These are phyloP conservation scores for Chaetomiaceae sp. DNA, from an alignment of 2,329 filamentous ascomycete species.

Conservation along the genomic window DNA sequence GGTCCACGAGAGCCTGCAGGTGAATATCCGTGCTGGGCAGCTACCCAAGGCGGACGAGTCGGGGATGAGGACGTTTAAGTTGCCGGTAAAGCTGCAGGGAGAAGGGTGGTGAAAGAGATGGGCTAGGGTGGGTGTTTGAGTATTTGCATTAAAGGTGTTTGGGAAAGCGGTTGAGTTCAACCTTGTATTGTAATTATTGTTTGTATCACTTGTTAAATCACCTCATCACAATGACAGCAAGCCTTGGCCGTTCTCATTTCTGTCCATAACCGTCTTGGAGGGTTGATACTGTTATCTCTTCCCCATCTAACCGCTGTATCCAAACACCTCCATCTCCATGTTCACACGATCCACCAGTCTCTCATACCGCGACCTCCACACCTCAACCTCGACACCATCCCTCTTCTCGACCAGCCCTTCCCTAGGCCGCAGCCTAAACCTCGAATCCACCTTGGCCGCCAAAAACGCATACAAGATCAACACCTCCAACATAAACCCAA, in stretches of 20 bases:
- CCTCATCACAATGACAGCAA: too few relatives aligned
- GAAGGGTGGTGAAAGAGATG: neutral
- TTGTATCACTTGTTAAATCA: too few relatives aligned
- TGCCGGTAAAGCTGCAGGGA: conserved; percentile 32
- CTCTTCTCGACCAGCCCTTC: neutral
- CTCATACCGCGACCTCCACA: neutral
- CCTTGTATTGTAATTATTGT: too few relatives aligned
- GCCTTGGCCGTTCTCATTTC: too few relatives aligned
- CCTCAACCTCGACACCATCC: neutral
- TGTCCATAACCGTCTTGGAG: too few relatives aligned
- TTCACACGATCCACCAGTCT: neutral
- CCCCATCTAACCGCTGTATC: neutral
- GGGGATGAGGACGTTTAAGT: conserved; percentile 33
- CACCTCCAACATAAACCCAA: conserved; percentile 58
- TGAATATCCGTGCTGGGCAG: conserved; percentile 47
- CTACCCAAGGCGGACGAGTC: conserved; percentile 34
- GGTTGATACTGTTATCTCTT: neutral
- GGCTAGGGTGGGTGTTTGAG: too few relatives aligned
- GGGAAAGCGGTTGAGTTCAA: too few relatives aligned
- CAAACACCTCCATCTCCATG: conserved; percentile 10
- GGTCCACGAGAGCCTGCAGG: conserved; percentile 47
- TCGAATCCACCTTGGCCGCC: conserved; percentile 24
- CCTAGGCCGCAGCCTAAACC: conserved; percentile 8
- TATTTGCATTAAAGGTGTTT: too few relatives aligned
- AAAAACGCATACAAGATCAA: conserved; percentile 51